Evolutionary conservation across 768 basidiomycete species (phyloP), one percentile per base, ranked within the genome.

Genomic region (Hydnomerulius pinastri): DNA sequence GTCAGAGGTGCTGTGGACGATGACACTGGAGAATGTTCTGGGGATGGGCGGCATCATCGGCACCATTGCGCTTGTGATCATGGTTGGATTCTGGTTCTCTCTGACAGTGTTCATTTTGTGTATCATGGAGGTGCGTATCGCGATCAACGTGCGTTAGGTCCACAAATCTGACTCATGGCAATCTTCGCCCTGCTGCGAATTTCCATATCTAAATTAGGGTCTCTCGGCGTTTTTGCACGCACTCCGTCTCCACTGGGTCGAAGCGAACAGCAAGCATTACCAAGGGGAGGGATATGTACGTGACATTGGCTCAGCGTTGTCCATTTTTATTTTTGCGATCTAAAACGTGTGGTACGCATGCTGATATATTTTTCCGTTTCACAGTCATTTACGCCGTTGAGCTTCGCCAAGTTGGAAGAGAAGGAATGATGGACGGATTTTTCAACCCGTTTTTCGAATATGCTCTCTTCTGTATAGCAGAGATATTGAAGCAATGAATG

Each of bases 151-250:
- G 60, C 27, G 49, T 41, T 33, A 37, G 46, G 21, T 28, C 43
- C 21, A 12, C 29, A 20, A 25, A 25, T 53, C 48, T 58, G 56
- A 60, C 32, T 20, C 33, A 45, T 32, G 45, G 23, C 35, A 35
- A 33, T 27, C 21, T 25, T 30, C 21, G 20, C 27, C 17, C 29
- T 24, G 11, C 35, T 27, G 37, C 24, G 38, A 44, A 39, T 33
- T 47, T 29, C 42, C 32, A 4, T 21, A 21, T 48, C 48, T 33
- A 52, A 51, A 53, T 42, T 60, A 94, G 90, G 94, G 96, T 58
- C 77, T 98, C 28, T 92, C 90, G 62, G 96, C 96, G 30, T 98
- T 98, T 76, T 71, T 98, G 69, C 96, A 98, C 69, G 96, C 96
- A 6, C 80, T 98, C 55, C 86, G 96, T 63, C 78, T 98, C 59